phyloP scores from a whole-genome alignment of 2,329 filamentous ascomycete species.

The Claviceps cyperi region DNA sequence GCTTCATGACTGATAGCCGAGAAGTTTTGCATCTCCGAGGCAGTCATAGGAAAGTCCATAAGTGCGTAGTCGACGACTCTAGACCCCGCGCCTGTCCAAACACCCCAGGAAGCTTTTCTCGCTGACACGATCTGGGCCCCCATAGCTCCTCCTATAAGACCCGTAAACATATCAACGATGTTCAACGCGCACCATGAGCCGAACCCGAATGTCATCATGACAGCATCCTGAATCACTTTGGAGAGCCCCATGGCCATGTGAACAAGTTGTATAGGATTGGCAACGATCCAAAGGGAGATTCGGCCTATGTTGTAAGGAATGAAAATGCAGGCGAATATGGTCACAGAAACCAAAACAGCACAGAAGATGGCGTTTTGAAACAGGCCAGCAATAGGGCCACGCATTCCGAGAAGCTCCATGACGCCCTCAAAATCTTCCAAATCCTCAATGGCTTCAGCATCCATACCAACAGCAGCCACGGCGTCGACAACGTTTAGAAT shows the following conservation, averaged over 20 bases:
- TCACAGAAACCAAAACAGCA: constrained; percentile 74
- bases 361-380: constrained; percentile 95
- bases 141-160: constrained; percentile 19
- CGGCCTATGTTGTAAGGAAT: constrained; percentile 87
- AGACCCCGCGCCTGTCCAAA: constrained; percentile 28
- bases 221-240: constrained; percentile 66
- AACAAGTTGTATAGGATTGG: constrained; percentile 65
- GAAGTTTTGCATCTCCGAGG: constrained; percentile 58
- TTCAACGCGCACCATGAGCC: constrained; percentile 29
- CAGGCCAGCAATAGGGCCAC: constrained; percentile 75
- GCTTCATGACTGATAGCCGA: constrained; percentile 63
- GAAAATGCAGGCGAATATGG: constrained; percentile 74
- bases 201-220: constrained; percentile 49
- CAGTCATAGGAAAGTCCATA: constrained; percentile 35
- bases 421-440: constrained; percentile 93
- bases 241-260: constrained; percentile 57
- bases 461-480: constrained; percentile 48
- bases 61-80: constrained; percentile 36
- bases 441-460: constrained; percentile 65
- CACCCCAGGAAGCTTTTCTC: constrained; percentile 26
- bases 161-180: constrained; percentile 22
- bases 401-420: constrained; percentile 91
- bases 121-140: constrained; percentile 16
- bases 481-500: constrained; percentile 22
- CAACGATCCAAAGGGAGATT: constrained; percentile 62